Conservation (phyloP, 768 basidiomycete species). For the Hypholoma sublateritium region DNA sequence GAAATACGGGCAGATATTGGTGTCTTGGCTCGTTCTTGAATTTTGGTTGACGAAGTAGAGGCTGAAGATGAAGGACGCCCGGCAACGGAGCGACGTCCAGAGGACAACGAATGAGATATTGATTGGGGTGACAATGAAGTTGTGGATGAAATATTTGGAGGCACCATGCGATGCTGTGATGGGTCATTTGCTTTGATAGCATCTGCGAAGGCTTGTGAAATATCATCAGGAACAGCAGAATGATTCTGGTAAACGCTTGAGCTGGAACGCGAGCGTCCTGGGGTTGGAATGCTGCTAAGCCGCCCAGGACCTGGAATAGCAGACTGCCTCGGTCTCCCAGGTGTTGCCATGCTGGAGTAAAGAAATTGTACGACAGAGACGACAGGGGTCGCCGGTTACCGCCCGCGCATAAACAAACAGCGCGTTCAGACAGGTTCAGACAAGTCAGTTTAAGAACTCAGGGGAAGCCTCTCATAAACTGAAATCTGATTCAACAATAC, state of each 20-base stretch:
- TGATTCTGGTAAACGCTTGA: conserved; percentile 46
- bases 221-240: conserved; percentile 50
- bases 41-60: conserved; percentile 46
- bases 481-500: not conserved
- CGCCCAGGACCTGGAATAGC: conserved; percentile 41
- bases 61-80: conserved; percentile 57
- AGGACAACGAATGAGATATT: conserved; percentile 41
- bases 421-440: no score
- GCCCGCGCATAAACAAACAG: no score
- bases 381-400: no score
- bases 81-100: conserved; percentile 49
- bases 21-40: conserved; percentile 49
- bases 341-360: conserved; percentile 31
- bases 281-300: conserved; percentile 60
- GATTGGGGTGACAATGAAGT: conserved; percentile 51
- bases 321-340: conserved; percentile 41
- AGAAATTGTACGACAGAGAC: not conserved
- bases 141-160: conserved; percentile 35
- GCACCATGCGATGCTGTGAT: conserved; percentile 57
- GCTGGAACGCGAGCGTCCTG: conserved; percentile 68
- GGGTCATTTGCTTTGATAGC: conserved; percentile 83
- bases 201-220: conserved; percentile 73
- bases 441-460: not conserved
- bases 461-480: not conserved
- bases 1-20: conserved; percentile 36